Evolutionary conservation across 441 rosid genomes (phyloP), one percentile per base, ranked within the genome.

Genomic region (Bocquillonia castaneifolia): DNA sequence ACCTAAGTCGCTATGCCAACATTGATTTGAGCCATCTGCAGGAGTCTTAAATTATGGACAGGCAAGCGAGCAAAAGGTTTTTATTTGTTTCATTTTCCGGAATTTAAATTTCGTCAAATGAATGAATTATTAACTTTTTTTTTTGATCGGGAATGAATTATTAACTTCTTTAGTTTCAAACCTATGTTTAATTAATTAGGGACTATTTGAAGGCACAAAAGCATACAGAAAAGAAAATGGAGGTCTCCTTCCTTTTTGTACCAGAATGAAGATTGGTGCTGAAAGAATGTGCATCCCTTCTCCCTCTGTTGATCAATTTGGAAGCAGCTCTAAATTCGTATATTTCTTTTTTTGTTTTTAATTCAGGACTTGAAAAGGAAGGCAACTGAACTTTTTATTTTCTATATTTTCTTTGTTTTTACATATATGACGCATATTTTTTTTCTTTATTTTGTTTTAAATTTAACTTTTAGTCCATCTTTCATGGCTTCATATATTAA

Each of bases 11-110:
- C 12, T 90, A 72, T 48, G 84, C 82, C n/a, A 87, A 87, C 67
- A 70, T 93, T 72, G 83, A 84, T 45, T 68, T 91, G 63, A 86
- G 87, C 78, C 98, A 77, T 82, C 91, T 1, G 86, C 97, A 4
- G 96, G 88, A 66, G 93, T 88, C 69, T 70, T 91, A 25, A 93
- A 89, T 72, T 93, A 91, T 66, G 98, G 96, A 52, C 98, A 93
- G 89, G 98, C 75, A 81, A 76, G 73, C 53, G 12, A n/a, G n/a
- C n/a, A n/a, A n/a, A 26, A 45, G 9, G 2, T n/a, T 70, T 7
- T 25, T 42, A 13, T 52, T 6, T 4, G 3, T 51, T 34, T 23
- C 48, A 9, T 42, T 36, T 48, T 8, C 25, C 37, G 0, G 14
- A 31, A 18, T 39, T 39, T 34, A 22, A 32, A 45, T 6, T 28